Base-by-base conservation (phyloP, 2,329 filamentous ascomycete species). In the Cladophialophora psammophila region DNA sequence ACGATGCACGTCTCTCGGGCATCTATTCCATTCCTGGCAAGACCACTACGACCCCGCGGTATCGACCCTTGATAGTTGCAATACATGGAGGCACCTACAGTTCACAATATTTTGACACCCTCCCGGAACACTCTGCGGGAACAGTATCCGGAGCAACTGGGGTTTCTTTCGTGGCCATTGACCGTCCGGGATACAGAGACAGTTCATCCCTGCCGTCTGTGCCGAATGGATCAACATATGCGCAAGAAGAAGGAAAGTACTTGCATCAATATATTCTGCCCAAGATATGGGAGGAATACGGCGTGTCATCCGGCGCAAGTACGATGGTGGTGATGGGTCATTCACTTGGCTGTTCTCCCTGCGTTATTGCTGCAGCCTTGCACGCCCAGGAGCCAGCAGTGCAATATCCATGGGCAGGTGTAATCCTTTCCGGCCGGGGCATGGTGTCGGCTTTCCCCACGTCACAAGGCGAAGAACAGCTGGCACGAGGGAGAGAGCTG, bases 211-310 rank as follows among this genome's bases (percentile, higher is more conserved):
- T 63, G 34, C 35, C 35, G 5, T 2, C 32, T 5, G 42, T 55
- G 32, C 36, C 60, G 10, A 6, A 15, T 0, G 60, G 48, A 15
- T 63, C 60, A 34, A 55, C 50, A 7, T 56, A 45, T 63, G 53
- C 54, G 18, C 60, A 55, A 32, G 60, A 55, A 55, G 50, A 56
- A 35, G 60, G 60, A 8, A 63, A 55, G 40, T 45, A 55, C 8
- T 18, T 56, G 15, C 50, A 63, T 55, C 36, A 26, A 42, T 63
- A 63, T 13, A 48, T 55, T n/a, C 60, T 63, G 2, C 60, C 50
- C 13, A 63, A 45, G 20, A 12, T 63, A 15, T 56, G 60, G 50
- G 60, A 42, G 34, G 50, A 55, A 13, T 55, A 55, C 31, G 48
- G 60, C 36, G 13, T 36, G 26, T 12, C 34, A 20, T 31, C 50